Evolutionary conservation across 257 asterid species (phyloP), one percentile per base, ranked within the genome.

Genomic region (Ballota nigra): DNA sequence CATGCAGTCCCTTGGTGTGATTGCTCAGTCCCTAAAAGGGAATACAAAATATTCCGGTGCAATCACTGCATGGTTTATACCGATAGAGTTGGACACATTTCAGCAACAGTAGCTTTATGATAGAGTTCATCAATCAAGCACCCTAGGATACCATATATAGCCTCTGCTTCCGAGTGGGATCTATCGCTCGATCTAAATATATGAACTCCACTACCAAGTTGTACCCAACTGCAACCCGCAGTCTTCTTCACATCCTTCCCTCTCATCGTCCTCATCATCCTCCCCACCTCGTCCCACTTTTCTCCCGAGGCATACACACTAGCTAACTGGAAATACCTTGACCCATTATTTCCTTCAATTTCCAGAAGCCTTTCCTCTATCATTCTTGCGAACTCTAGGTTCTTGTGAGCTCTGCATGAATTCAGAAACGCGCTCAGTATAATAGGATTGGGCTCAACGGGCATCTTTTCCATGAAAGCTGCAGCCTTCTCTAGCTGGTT

Each of bases 261-360:
- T 76, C 93, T 91, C 97, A 94, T 94, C 75, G 80, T 81, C 85
- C 85, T 88, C 99, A 94, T 85, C 68, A 91, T 71, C 78, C 97
- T 77, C 29, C 93, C 90, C 95, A 81, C 91, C 66, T 94, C 97
- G 2, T 80, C 89, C 99, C 99, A 91, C 78, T 76, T 78, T 16
- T 87, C 97, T 4, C 86, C 96, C 3, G 81, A 83, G 7, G 97
- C 97, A 75, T 94, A 94, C 8, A 86, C 80, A 41, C 90, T 83
- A 19, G 99, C 99, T 71, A 94, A 73, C 80, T 94, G 99, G 11
- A 87, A 86, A 12, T 82, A 89, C 71, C 97, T 85, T 16, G 88
- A 81, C 9, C 96, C 97, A 11, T 79, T 82, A 22, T 74, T 81
- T 4, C 86, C 88, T 63, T 81, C 97, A 13, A 87, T 76, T 51